phyloP scores from a whole-genome alignment of 2,329 filamentous ascomycete species.

The Chalara sp. region DNA sequence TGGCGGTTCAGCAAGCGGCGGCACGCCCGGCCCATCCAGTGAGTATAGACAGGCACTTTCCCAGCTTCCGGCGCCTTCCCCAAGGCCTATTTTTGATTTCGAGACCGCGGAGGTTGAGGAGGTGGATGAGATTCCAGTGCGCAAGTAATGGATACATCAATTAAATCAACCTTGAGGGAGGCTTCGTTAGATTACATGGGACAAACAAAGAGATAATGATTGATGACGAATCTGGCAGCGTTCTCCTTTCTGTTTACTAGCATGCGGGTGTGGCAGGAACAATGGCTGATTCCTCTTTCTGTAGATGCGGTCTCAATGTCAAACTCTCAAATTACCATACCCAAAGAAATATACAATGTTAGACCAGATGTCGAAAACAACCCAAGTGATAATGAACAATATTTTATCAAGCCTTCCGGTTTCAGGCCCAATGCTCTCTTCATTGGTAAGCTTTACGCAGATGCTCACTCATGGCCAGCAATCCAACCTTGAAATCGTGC shows the following conservation, averaged over 20 bases:
- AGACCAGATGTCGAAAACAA: constrained; percentile 13
- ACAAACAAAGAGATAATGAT: no score
- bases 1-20: no score
- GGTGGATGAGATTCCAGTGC: constrained; percentile 13
- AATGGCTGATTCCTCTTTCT: constrained; percentile 24
- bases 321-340: constrained; percentile 19
- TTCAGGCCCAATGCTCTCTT: constrained; percentile 59
- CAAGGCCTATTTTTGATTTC: constrained; percentile 14
- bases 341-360: constrained; percentile 16
- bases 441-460: constrained; percentile 31
- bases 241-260: no score
- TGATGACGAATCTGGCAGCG: no score
- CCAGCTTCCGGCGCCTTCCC: background rate
- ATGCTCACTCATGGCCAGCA: background rate
- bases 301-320: constrained; percentile 24
- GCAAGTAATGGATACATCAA: background rate
- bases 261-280: no score
- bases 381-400: constrained; percentile 10
- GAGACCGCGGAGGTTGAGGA: constrained; percentile 21
- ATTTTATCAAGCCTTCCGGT: constrained; percentile 43
- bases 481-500: background rate
- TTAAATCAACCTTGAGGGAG: no score
- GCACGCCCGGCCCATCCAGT: background rate
- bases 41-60: background rate
- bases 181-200: no score